These are phyloP conservation scores for Fusarium sp. DNA, from an alignment of 2,329 filamentous ascomycete species.

Conservation along the genomic window DNA sequence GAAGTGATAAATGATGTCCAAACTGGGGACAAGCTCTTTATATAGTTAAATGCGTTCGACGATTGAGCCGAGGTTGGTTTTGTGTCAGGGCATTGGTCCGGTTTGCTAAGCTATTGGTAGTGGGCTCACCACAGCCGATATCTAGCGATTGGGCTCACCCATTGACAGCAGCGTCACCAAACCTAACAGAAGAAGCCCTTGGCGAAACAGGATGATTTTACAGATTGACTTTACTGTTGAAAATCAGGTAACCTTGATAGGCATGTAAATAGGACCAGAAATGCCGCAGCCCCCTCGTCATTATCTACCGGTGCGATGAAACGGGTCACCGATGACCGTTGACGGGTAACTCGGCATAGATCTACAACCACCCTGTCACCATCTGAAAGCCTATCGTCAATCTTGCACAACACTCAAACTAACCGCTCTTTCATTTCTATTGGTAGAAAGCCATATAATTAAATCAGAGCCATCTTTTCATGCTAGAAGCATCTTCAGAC, in stretches of 20 bases:
- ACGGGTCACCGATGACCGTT: conserved; percentile 5
- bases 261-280: conserved; percentile 9
- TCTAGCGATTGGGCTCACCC: background rate
- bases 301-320: background rate
- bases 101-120: background rate
- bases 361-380: background rate
- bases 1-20: accelerated
- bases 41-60: background rate
- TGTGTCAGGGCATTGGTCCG: background rate
- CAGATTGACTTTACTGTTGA: background rate
- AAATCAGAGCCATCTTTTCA: background rate
- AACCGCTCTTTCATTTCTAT: background rate
- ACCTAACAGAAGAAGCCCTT: too few species aligned
- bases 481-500: background rate
- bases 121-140: background rate
- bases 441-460: conserved; percentile 2
- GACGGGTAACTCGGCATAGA: conserved; percentile 28
- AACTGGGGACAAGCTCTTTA: too few species aligned
- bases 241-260: conserved; percentile 22
- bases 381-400: background rate
- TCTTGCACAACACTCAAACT: background rate
- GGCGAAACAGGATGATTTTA: background rate
- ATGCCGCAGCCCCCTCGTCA: conserved; percentile 13
- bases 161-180: too few species aligned
- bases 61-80: background rate